phyloP scores from a whole-genome alignment of 352 stramenopile species.

The Globisporangium carolinianum region DNA sequence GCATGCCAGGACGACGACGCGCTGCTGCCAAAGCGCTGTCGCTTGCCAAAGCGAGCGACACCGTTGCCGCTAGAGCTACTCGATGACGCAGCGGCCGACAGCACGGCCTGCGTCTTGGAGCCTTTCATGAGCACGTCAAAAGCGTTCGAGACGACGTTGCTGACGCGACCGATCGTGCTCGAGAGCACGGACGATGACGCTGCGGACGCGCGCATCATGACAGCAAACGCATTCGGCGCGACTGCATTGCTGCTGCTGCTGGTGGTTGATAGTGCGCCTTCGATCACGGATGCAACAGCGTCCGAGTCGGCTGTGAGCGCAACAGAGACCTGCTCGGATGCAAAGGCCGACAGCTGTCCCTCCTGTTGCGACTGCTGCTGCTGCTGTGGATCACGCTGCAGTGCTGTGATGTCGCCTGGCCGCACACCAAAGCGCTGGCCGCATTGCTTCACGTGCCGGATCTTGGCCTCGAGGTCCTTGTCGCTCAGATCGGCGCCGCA shows the following conservation, averaged over 20 bases:
- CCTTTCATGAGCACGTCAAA: slow-evolving; percentile 83
- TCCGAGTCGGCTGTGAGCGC: no score
- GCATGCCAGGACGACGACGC: slow-evolving; percentile 7
- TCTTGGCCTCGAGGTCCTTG: slow-evolving; percentile 32
- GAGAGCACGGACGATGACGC: slow-evolving; percentile 4
- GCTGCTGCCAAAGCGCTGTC: slow-evolving; percentile 4
- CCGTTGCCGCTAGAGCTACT: no score
- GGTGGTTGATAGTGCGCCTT: background rate
- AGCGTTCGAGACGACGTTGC: slow-evolving; percentile 35
- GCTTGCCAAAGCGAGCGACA: slow-evolving; percentile 15
- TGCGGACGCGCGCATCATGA: slow-evolving; percentile 46
- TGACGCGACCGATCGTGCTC: slow-evolving; percentile 12
- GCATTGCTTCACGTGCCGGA: slow-evolving; percentile 77
- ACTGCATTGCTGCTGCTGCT: background rate
- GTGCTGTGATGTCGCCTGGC: slow-evolving; percentile 32
- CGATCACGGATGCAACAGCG: background rate
- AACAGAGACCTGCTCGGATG: background rate
- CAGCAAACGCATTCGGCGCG: slow-evolving; percentile 34
- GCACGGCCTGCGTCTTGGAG: slow-evolving; percentile 49
- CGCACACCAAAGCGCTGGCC: slow-evolving; percentile 60
- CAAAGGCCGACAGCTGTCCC: background rate
- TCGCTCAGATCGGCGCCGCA: slow-evolving; percentile 46
- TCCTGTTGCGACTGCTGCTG: slow-evolving; percentile 2
- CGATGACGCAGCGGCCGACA: background rate
- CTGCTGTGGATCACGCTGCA: slow-evolving; percentile 4